Evolutionary conservation across 805 yeast species (phyloP).

Genomic region (Candida boidinii): DNA sequence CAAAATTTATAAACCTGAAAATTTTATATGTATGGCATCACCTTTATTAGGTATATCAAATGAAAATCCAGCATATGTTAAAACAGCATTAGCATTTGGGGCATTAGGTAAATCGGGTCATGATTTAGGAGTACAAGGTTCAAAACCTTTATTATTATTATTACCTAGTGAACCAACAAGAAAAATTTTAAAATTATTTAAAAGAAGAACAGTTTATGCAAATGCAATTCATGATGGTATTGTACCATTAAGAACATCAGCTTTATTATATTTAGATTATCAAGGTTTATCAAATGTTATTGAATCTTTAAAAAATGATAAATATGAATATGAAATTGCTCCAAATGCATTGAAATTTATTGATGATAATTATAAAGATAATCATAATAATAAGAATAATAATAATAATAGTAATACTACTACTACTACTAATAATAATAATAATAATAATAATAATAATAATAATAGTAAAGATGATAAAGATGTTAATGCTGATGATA

Average conservation of each 20-base stretch:
- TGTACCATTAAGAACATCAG: slow-evolving; percentile 88
- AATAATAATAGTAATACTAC: neutral
- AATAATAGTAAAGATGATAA: neutral
- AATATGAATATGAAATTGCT: neutral
- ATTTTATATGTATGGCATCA: slow-evolving; percentile 77
- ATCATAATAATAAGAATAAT: neutral
- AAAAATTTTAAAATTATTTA: slow-evolving; percentile 50
- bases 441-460: neutral
- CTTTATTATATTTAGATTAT: slow-evolving; percentile 82
- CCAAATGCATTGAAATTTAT: too few species aligned
- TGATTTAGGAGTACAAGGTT: slow-evolving; percentile 61
- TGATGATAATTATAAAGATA: too few species aligned
- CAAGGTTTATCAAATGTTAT: slow-evolving; percentile 51
- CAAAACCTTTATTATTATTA: slow-evolving; percentile 62
- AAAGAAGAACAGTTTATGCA: slow-evolving; percentile 76
- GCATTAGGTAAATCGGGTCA: slow-evolving; percentile 90
- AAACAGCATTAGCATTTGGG: slow-evolving; percentile 78
- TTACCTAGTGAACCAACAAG: slow-evolving; percentile 74
- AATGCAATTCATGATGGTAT: slow-evolving; percentile 91
- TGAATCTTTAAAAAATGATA: slow-evolving; percentile 12
- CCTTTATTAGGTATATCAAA: slow-evolving; percentile 84
- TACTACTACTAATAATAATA: neutral
- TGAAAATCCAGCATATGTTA: slow-evolving; percentile 82
- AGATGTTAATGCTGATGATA: slow-evolving; percentile 3
- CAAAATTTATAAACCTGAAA: slow-evolving; percentile 54